Base-by-base conservation (phyloP, 1,284 basidiomycete species). In the Ganoderma lingzhi region DNA sequence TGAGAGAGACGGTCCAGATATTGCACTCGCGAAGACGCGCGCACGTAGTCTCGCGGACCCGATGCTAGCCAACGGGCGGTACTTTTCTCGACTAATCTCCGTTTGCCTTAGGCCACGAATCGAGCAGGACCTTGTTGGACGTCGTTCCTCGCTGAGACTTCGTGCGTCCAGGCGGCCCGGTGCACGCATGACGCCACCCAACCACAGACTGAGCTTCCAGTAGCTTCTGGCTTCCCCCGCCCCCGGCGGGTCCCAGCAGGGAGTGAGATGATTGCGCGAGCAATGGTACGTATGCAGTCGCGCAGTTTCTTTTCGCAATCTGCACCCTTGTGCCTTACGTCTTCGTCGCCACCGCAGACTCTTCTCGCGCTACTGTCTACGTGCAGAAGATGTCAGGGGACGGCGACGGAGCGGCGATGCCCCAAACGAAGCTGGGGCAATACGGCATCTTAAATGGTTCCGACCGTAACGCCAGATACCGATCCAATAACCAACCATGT, bases 1-100 rank as follows among this genome's bases (percentile, higher is more conserved):
- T 56, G 53, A 56, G 30, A 56, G 53, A 56, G 53, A 56, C 28
- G 35, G 30, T 28, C 23, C 48, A 53, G 48, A 23, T 14, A 53
- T 23, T 23, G 23, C 6, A 30, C 12, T 53, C 48, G 48, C 23
- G 12, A 44, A 44, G 42, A 15, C 42, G 42, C 42, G 15, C 4
- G 42, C 42, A 12, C 12, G 6, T 3, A 53, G 10, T 53, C 48
- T 28, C 48, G 48, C 48, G 48, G 48, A n/a, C 10, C 48, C 48
- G 48, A 51, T 23, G 23, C 23, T 10, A 17, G 9, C 48, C 48
- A 9, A 28, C 23, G 48, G 23, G 23, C 23, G 12, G 53, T 56
- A 8, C 53, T 30, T 56, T 32, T 56, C 15, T 35, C 30, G 30
- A 19, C 53, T 56, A 35, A 32, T 56, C 53, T 15, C 53, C 53